Base-by-base conservation (phyloP, 129 eudicot genomes). In the Ambrosia trifida region DNA sequence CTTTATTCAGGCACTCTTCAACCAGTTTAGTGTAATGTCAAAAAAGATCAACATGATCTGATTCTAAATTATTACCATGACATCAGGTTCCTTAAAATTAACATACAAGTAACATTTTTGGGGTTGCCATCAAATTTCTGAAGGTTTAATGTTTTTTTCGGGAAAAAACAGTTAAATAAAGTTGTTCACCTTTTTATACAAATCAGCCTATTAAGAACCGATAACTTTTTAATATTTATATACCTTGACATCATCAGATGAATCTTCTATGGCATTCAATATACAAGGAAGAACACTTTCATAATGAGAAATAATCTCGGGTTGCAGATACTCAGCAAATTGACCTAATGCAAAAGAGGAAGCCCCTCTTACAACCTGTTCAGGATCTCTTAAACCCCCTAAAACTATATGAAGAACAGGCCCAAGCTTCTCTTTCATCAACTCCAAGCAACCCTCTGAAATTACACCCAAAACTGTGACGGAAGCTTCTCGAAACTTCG, bases 311-410 rank as follows among this genome's bases (percentile, higher is more conserved):
- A 83, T 76, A 62, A 93, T 93, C 86, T 93, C 98, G 66, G 98
- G 98, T 83, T 93, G 98, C 83, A 93, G 73, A 80, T 93, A 81
- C 82, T 93, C 98, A 8, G 98, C 95, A 80, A 93, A 93, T 58
- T 93, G 98, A 69, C 96, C 96, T 68, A 93, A 83, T 5, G 98
- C 96, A 82, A 93, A 93, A 3, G 98, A 84, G 35, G 98, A 92
- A 76, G 98, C 96, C 10, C 98, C 98, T 76, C 98, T 81, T 47
- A 93, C 98, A 87, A 93, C 87, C 83, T 87, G 96, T 68, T 93
- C 96, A 53, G 95, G 91, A 73, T 93, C 98, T 83, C 98, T 84
- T 60, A 93, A 78, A 78, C 88, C 89, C 56, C 96, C 98, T 70
- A 89, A 85, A 57, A 87, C 98, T 61, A 93, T 93, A 50, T 76